Evolutionary conservation across 2,329 filamentous ascomycete genomes (phyloP), one percentile per base, ranked within the genome.

Genomic region (Aureobasidium pullulans): DNA sequence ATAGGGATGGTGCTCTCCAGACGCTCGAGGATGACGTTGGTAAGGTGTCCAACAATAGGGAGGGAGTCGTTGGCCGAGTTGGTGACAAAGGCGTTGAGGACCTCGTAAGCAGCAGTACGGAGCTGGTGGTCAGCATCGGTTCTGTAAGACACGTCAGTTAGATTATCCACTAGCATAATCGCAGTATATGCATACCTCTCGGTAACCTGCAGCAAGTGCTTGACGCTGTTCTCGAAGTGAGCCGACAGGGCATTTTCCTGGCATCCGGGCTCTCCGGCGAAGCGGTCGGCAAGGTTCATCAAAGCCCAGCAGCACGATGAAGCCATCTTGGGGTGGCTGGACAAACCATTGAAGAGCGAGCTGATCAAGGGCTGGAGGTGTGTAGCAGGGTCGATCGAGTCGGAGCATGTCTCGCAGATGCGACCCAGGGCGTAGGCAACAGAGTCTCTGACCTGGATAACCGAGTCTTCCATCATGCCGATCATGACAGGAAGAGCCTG

Each of bases 251-350:
- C 83, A 77, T 97, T 99, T 50, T 80, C 80, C 67, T 87, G 79
- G 62, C 86, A 87, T 52, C 89, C 90, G 59, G 86, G 82, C 59
- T 96, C 92, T 60, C 91, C 90, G 32, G 91, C 89, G 72, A 97
- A 99, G 62, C 92, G 88, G 72, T 99, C 94, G 10, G 94, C 93
- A 71, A 99, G 79, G 76, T 97, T 99, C 90, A 99, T 97, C 66
- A 99, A 78, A 34, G 94, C 92, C 94, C 95, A 96, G 79, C 94
- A 99, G 84, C 94, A 97, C 32, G 94, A 99, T 59, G 90, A 86
- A 34, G 93, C 94, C 86, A 99, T 99, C 83, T 96, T 96, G 62
- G 91, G 88, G 72, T 88, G 94, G 77, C 89, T 93, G 61, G 90
- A 85, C 61, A 99, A 82, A 53, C 93, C 94, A 66, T 86, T 85